phyloP scores from a whole-genome alignment of 225 moss, liverwort and hornwort species.

The Anthoceros angustus region DNA sequence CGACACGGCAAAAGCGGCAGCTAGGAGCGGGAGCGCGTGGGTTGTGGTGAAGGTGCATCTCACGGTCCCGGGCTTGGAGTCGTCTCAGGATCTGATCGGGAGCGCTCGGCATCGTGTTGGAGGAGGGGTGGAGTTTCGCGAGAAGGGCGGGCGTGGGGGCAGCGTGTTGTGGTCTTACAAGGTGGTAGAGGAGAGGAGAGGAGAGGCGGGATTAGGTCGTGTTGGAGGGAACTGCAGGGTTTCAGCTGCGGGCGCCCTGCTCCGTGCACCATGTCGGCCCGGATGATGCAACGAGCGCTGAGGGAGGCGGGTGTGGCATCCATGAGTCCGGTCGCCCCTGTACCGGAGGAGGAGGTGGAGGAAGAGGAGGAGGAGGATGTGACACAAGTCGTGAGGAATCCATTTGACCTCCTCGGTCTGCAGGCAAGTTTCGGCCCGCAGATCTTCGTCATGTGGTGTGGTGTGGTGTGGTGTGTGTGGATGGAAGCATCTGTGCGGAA shows the following conservation, averaged over 20 bases:
- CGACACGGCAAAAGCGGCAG: too few relatives aligned
- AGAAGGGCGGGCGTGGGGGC: too few relatives aligned
- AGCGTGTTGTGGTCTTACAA: too few relatives aligned
- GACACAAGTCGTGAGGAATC: constrained; percentile 34
- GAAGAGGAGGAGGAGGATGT: constrained; percentile 27
- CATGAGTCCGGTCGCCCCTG: constrained; percentile 8
- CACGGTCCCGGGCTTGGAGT: too few relatives aligned
- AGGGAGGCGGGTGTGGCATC: constrained; percentile 32
- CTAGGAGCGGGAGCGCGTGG: too few relatives aligned
- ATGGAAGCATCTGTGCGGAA: background rate
- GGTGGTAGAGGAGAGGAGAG: too few relatives aligned
- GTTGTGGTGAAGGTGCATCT: too few relatives aligned
- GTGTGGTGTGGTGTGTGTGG: background rate
- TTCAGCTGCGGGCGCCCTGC: background rate
- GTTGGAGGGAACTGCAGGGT: too few relatives aligned
- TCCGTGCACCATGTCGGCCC: constrained; percentile 42
- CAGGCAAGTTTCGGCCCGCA: constrained; percentile 31
- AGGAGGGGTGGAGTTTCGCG: too few relatives aligned
- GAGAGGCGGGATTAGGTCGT: too few relatives aligned
- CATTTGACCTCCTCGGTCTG: constrained; percentile 50
- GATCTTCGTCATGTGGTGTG: background rate
- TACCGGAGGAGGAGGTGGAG: constrained; percentile 28
- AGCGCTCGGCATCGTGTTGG: too few relatives aligned
- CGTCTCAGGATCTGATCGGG: too few relatives aligned
- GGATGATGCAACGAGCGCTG: constrained; percentile 62